Conservation (phyloP, 179 eudicot genomes). For the Nepenthes alata region DNA sequence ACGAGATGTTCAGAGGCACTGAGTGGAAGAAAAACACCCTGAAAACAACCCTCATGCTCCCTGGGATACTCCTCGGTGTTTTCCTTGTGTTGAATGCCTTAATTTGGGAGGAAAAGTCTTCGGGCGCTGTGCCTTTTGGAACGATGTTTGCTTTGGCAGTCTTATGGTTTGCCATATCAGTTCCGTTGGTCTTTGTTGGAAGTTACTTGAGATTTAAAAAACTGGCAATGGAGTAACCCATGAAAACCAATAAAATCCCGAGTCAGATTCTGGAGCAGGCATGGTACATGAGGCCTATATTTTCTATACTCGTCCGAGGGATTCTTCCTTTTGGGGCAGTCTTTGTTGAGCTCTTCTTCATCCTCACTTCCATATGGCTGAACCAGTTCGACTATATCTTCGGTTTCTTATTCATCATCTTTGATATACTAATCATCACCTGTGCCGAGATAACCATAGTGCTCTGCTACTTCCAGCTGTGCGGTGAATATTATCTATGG, state of each 20-base stretch:
- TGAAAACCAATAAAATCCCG: slow-evolving; percentile 17
- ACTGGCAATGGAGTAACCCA: slow-evolving; percentile 10
- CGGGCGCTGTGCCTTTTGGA: slow-evolving; percentile 19
- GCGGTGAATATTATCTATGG: slow-evolving; percentile 25
- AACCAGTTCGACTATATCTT: slow-evolving; percentile 21
- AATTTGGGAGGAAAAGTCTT: slow-evolving; percentile 15
- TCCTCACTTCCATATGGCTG: slow-evolving; percentile 19
- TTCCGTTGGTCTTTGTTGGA: slow-evolving; percentile 21
- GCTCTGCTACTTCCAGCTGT: slow-evolving; percentile 27
- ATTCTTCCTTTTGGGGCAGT: slow-evolving; percentile 17
- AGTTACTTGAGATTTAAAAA: slow-evolving; percentile 20
- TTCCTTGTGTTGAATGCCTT: slow-evolving; percentile 16
- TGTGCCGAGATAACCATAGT: slow-evolving; percentile 19
- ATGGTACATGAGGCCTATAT: slow-evolving; percentile 13
- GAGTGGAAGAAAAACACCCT: slow-evolving; percentile 16
- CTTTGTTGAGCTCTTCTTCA: slow-evolving; percentile 17
- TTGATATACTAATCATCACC: slow-evolving; percentile 13
- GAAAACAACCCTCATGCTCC: slow-evolving; percentile 19
- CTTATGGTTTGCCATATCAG: slow-evolving; percentile 20
- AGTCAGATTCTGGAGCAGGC: slow-evolving; percentile 18
- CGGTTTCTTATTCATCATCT: slow-evolving; percentile 14
- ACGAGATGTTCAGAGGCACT: slow-evolving; percentile 21
- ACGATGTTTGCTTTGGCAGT: slow-evolving; percentile 16
- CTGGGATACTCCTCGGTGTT: slow-evolving; percentile 13
- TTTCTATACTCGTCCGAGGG: slow-evolving; percentile 13